Evolutionary conservation across 2,329 filamentous ascomycete species (phyloP).

Genomic region (Ophiostoma perfectum): DNA sequence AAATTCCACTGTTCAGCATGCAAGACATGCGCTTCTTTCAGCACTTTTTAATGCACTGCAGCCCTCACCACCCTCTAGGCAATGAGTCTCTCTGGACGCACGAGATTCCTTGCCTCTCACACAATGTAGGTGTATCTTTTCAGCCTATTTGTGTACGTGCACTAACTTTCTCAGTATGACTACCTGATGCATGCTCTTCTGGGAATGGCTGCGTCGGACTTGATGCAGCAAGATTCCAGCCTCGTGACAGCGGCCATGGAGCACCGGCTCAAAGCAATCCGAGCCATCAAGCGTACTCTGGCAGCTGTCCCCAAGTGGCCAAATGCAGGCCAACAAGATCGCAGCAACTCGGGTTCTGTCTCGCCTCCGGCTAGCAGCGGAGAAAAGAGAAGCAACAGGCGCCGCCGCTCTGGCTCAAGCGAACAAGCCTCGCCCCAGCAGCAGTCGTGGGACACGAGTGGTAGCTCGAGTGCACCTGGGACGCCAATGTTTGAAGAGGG

Average conservation of each 20-base stretch:
- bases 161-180: constrained; percentile 45
- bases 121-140: constrained; percentile 44
- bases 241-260: constrained; percentile 54
- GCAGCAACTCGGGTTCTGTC: neutral
- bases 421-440: neutral
- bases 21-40: constrained; percentile 66
- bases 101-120: constrained; percentile 60
- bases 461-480: neutral
- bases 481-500: constrained; percentile 42
- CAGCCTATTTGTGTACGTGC: neutral
- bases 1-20: constrained; percentile 54
- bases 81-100: constrained; percentile 63
- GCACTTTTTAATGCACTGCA: constrained; percentile 57
- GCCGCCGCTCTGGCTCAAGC: neutral
- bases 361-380: neutral
- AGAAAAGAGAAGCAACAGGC: neutral
- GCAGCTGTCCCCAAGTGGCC: constrained; percentile 37
- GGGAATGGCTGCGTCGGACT: constrained; percentile 61
- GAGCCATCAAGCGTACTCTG: constrained; percentile 53
- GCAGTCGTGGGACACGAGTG: neutral
- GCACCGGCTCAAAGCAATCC: constrained; percentile 61
- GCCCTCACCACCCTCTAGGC: constrained; percentile 59
- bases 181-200: constrained; percentile 68
- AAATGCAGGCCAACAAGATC: too few species aligned
- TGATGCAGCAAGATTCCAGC: constrained; percentile 47